Evolutionary conservation across 2,329 filamentous ascomycete genomes (phyloP).

Genomic region (Colletotrichum endophyticum): DNA sequence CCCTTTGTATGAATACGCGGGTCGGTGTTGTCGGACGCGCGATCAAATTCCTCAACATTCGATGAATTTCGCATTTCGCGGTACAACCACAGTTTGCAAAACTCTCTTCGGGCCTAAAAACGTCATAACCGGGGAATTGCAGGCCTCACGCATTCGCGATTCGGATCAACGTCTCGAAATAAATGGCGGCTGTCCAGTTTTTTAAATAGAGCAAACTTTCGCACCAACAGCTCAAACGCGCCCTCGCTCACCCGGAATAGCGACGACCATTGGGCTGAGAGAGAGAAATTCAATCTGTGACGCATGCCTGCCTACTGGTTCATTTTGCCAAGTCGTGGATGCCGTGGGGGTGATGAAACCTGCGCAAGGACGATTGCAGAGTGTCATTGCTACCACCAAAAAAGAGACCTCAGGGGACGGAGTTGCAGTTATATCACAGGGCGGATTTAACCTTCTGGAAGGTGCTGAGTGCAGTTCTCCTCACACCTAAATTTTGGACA

Average conservation of each 20-base stretch:
- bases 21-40: not conserved
- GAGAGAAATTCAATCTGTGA: not conserved
- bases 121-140: not conserved
- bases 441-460: constrained; percentile 18
- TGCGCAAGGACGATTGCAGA: not conserved
- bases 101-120: not conserved
- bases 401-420: not conserved
- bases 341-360: not conserved
- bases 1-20: not conserved
- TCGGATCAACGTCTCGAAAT: not conserved
- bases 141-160: not conserved
- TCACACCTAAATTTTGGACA: not conserved
- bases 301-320: not conserved
- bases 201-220: not conserved
- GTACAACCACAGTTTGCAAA: not conserved
- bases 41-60: not conserved
- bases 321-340: constrained; percentile 3
- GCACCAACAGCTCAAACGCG: not conserved
- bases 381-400: not conserved
- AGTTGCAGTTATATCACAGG: not conserved
- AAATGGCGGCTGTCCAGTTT: not conserved
- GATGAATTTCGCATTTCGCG: not conserved
- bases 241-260: not conserved
- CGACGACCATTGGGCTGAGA: not conserved
- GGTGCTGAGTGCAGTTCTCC: not conserved